phyloP scores from a whole-genome alignment of 2,329 filamentous ascomycete species.

The Cryoendolithus antarcticus region DNA sequence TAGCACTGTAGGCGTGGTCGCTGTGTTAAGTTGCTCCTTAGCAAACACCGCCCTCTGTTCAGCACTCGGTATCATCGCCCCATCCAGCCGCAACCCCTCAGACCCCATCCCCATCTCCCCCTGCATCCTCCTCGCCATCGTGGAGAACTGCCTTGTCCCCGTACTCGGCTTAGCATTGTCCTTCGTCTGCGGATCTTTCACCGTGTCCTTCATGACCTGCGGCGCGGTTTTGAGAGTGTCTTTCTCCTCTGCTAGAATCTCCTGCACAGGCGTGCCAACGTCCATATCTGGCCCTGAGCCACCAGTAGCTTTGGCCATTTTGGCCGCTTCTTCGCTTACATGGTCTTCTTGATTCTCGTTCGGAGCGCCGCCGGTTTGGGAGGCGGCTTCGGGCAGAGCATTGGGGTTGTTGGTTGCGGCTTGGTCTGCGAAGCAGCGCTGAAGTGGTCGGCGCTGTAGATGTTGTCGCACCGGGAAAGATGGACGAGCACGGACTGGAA shows the following conservation, averaged over 20 bases:
- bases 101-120: conserved; percentile 1
- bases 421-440: conserved; percentile 4
- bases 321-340: conserved; percentile 54
- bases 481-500: conserved; percentile 2
- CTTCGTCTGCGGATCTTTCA: conserved; percentile 27
- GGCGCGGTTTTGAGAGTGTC: conserved; percentile 50
- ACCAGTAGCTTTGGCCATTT: conserved; percentile 46
- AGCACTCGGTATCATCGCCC: conserved; percentile 15
- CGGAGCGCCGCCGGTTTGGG: conserved; percentile 28
- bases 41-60: conserved; percentile 14
- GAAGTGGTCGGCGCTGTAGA: conserved; percentile 2
- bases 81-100: conserved; percentile 10
- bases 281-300: conserved; percentile 48
- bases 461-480: conserved; percentile 2
- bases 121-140: conserved; percentile 25
- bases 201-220: conserved; percentile 52
- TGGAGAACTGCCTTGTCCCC: conserved; percentile 45
- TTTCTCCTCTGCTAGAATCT: conserved; percentile 52
- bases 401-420: conserved; percentile 4
- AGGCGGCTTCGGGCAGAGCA: conserved; percentile 11
- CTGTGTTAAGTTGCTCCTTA: conserved; percentile 1
- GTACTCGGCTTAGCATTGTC: conserved; percentile 16
- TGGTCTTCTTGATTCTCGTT: conserved; percentile 44
- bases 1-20: conserved; percentile 28
- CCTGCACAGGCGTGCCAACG: conserved; percentile 55